Base-by-base conservation (phyloP, 1,284 basidiomycete genomes). In the Cryptococcus sp. region DNA sequence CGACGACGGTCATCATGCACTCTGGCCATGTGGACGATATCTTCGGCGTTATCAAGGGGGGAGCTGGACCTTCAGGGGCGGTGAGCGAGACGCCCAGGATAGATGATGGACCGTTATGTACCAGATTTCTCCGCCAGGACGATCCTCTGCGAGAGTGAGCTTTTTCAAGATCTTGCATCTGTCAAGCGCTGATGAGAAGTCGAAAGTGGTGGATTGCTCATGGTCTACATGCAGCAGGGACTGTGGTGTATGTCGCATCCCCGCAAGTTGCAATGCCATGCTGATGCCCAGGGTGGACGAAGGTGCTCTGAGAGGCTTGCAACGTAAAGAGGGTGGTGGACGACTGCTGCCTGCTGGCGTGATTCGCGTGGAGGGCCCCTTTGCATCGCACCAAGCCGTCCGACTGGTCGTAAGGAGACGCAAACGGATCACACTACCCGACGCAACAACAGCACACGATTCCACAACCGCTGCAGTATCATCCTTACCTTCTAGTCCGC, bases 151-250 rank as follows among this genome's bases (percentile, higher is more conserved):
- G 87, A 26, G 92, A 95, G 72, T 73, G 41, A 63, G 71, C 64
- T 6, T 26, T 22, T 24, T 32, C 24, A 5, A 23, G 7, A 9
- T 21, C 11, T 16, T 37, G 23, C 47, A 21, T 21, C 10, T n/a
- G 11, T 19, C 21, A n/a, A n/a, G n/a, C n/a, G 48, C 52, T 59
- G 56, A 59, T 37, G n/a, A n/a, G 28, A 16, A 74, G 73, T 47
- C 80, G 95, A 35, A 97, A 97, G 62, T 85, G 89, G 58, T 97
- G 93, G 90, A 93, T 94, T 23, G 81, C 85, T 14, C 92, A 98
- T 71, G 97, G 93, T 0, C 77, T 98, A 22, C 83, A 83, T 53
- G 86, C 93, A 0, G 82, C 91, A 0, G 94, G 95, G 0, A 84
- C 81, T 31, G 81, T 98, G 32, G 78, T 95, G 65, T 67, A 28